phyloP scores from a whole-genome alignment of 768 basidiomycete species.

The Pholiota conissans region DNA sequence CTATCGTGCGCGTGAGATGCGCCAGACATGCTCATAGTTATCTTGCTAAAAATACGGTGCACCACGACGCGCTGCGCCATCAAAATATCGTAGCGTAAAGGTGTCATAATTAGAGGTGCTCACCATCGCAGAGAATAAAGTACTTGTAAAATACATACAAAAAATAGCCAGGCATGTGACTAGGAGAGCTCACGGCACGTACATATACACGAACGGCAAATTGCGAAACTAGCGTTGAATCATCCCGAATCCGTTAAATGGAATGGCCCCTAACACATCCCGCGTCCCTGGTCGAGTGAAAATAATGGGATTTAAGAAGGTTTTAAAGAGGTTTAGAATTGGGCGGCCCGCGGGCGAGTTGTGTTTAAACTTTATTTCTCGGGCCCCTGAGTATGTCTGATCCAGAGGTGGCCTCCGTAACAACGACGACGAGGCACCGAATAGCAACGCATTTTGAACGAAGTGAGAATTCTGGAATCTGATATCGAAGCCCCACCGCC shows the following conservation, averaged over 20 bases:
- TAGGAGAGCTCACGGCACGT: too few relatives aligned
- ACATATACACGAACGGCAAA: too few relatives aligned
- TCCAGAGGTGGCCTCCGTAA: neutral
- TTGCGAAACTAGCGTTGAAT: neutral
- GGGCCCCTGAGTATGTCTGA: neutral
- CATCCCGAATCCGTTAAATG: neutral
- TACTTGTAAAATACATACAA: too few relatives aligned
- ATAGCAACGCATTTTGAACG: neutral
- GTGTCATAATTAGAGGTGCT: too few relatives aligned
- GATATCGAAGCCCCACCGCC: conserved; percentile 3
- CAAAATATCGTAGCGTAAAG: too few relatives aligned
- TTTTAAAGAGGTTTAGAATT: neutral
- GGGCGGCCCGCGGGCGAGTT: neutral
- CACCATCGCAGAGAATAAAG: too few relatives aligned
- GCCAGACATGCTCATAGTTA: too few relatives aligned
- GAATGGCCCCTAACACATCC: neutral
- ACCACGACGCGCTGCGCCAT: too few relatives aligned
- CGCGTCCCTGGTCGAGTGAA: neutral
- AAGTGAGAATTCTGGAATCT: neutral
- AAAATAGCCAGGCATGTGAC: too few relatives aligned
- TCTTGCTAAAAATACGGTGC: too few relatives aligned
- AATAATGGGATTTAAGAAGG: neutral
- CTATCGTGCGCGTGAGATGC: too few relatives aligned
- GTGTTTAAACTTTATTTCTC: neutral
- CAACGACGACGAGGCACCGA: neutral